phyloP scores from a whole-genome alignment of 495 filamentous ascomycete genomes.

The Penicillium cataractarum region DNA sequence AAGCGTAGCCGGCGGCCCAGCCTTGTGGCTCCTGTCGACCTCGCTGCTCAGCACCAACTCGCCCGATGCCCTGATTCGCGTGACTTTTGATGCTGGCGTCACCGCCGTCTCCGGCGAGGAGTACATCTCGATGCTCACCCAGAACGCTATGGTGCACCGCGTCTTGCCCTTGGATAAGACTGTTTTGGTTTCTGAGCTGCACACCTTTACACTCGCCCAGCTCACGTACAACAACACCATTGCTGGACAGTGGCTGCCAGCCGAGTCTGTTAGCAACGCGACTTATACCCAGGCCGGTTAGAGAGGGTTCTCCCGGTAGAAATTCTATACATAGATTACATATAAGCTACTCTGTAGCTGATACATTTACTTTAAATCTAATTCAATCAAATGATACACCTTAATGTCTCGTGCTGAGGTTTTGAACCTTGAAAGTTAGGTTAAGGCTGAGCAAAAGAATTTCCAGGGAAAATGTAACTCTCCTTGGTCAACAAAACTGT shows the following conservation, averaged over 20 bases:
- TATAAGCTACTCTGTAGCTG: not conserved
- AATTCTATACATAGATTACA: not conserved
- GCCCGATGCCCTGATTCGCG: slow-evolving; percentile 28
- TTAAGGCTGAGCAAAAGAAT: too few relatives aligned
- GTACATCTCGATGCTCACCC: slow-evolving; percentile 22
- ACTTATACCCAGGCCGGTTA: slow-evolving; percentile 17
- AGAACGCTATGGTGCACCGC: slow-evolving; percentile 22
- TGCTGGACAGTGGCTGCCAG: slow-evolving; percentile 20
- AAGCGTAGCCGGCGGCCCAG: slow-evolving; percentile 20
- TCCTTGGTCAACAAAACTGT: too few relatives aligned
- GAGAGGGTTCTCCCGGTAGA: not conserved
- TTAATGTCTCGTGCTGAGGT: too few relatives aligned
- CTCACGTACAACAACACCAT: slow-evolving; percentile 21
- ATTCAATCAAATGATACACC: too few relatives aligned
- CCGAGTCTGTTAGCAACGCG: slow-evolving; percentile 15
- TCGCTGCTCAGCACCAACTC: slow-evolving; percentile 29
- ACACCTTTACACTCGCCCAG: slow-evolving; percentile 23
- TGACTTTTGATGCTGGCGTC: slow-evolving; percentile 19
- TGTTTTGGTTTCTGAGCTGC: slow-evolving; percentile 19
- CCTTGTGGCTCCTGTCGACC: slow-evolving; percentile 29
- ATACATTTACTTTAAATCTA: not conserved
- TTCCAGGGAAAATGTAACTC: too few relatives aligned
- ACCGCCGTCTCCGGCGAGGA: slow-evolving; percentile 14
- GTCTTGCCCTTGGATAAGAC: slow-evolving; percentile 14
- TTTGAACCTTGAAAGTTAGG: too few relatives aligned